phyloP scores from a whole-genome alignment of 441 rosid species.

The Dalechampia spathulata region DNA sequence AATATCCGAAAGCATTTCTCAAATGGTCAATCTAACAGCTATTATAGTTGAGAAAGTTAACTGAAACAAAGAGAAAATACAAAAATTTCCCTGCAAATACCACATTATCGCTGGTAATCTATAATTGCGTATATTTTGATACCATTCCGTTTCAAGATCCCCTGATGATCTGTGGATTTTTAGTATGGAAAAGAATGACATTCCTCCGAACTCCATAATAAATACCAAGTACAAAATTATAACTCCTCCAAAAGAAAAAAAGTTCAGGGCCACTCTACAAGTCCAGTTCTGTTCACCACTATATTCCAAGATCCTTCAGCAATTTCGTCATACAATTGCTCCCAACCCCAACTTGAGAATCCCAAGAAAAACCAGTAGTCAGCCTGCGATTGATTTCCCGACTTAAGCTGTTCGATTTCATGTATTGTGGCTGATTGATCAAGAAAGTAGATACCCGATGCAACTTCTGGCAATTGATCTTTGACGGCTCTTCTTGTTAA shows the following conservation, averaged over 20 bases:
- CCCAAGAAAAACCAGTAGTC: slow-evolving; percentile 95
- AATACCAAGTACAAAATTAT: too few species aligned
- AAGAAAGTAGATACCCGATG: slow-evolving; percentile 65
- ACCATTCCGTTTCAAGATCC: too few species aligned
- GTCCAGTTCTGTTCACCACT: slow-evolving; percentile 21
- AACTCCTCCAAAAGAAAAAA: background rate
- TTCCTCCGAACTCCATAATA: too few species aligned
- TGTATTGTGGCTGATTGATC: slow-evolving; percentile 46
- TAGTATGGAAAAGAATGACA: too few species aligned
- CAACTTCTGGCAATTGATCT: slow-evolving; percentile 40
- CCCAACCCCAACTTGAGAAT: slow-evolving; percentile 74
- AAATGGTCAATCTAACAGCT: too few species aligned
- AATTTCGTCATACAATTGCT: slow-evolving; percentile 67
- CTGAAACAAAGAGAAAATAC: too few species aligned
- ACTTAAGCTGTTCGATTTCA: slow-evolving; percentile 43
- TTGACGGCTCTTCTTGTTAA: slow-evolving; percentile 39
- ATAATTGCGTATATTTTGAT: too few species aligned
- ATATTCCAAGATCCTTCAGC: slow-evolving; percentile 65
- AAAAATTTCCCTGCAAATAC: too few species aligned
- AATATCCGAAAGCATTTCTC: too few species aligned
- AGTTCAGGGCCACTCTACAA: slow-evolving; percentile 46
- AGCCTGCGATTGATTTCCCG: slow-evolving; percentile 33
- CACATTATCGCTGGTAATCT: too few species aligned
- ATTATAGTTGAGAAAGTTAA: too few species aligned
- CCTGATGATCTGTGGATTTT: too few species aligned